A percentile compares a stretch with the other conserved stretches of the same genome.
Conservation (phyloP, 2,329 filamentous ascomycete genomes). For the Beauveria medogensis region DNA sequence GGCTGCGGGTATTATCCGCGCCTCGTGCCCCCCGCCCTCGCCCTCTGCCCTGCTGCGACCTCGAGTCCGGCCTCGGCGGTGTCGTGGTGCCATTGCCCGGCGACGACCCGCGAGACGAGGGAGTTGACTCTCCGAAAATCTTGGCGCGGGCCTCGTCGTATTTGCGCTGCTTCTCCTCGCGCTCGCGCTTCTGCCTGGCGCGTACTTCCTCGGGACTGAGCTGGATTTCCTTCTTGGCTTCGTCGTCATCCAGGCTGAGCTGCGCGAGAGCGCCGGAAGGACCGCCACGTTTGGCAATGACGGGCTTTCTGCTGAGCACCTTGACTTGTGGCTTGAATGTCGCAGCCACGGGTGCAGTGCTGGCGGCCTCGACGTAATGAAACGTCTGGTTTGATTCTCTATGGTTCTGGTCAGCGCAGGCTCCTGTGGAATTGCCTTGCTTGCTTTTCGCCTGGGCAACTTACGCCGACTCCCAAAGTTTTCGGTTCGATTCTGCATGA, state of each 20-base stretch:
- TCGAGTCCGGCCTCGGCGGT: constrained; percentile 40
- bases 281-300: constrained; percentile 52
- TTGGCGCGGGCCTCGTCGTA: constrained; percentile 86
- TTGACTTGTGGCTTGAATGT: constrained; percentile 78
- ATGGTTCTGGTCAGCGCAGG: constrained; percentile 1
- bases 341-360: constrained; percentile 51
- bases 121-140: constrained; percentile 63
- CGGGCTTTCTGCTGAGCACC: constrained; percentile 75
- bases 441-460: constrained; percentile 19
- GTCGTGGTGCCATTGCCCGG: constrained; percentile 44
- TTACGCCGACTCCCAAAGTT: constrained; percentile 85
- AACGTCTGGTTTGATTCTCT: constrained; percentile 69
- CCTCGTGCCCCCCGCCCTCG: constrained; percentile 33
- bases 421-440: not conserved
- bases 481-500: constrained; percentile 76
- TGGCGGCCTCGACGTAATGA: constrained; percentile 63
- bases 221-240: constrained; percentile 50
- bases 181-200: constrained; percentile 67
- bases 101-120: constrained; percentile 51
- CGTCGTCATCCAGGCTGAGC: constrained; percentile 49
- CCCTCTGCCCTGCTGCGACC: constrained; percentile 36
- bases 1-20: constrained; percentile 22
- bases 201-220: constrained; percentile 70
- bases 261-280: constrained; percentile 39
- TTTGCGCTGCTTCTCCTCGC: constrained; percentile 81